Percentiles rank a stretch among this genome's conserved stretches.
phyloP scores from a whole-genome alignment of 768 basidiomycete species.

The Naematelia aurantialba region DNA sequence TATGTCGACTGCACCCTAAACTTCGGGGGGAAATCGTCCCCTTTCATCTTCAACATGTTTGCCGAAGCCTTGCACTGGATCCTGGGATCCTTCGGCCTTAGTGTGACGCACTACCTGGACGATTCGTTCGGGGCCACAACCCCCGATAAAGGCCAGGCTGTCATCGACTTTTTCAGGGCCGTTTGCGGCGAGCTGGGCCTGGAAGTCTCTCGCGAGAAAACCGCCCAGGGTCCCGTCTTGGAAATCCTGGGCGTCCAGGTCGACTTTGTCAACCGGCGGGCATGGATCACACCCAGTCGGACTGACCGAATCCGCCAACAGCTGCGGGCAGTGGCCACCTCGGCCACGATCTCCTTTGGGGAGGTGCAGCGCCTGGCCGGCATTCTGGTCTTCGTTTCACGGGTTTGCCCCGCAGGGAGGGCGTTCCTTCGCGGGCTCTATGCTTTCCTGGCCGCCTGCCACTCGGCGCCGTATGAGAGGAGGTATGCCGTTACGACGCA shows the following conservation, averaged over 20 bases:
- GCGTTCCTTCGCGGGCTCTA: conserved; percentile 46
- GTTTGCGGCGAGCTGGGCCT: not conserved
- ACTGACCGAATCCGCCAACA: too few species aligned
- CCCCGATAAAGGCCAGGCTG: not conserved
- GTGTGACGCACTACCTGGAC: conserved; percentile 13
- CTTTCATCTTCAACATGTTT: conserved; percentile 54
- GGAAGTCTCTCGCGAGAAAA: too few species aligned
- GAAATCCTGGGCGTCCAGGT: too few species aligned
- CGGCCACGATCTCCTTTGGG: not conserved
- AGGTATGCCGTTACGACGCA: too few species aligned
- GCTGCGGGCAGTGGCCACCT: too few species aligned
- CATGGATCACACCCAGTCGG: too few species aligned
- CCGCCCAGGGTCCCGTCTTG: too few species aligned
- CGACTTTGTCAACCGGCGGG: too few species aligned
- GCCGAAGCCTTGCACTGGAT: conserved; percentile 53
- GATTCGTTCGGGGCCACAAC: conserved; percentile 9
- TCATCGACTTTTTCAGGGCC: not conserved
- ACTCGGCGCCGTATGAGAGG: too few species aligned
- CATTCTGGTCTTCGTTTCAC: conserved; percentile 50
- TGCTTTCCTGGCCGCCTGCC: too few species aligned
- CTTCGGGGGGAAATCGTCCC: conserved; percentile 50
- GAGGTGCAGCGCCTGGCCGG: conserved; percentile 45
- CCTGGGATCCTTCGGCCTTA: conserved; percentile 5
- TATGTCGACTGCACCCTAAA: conserved; percentile 49
- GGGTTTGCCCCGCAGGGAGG: conserved; percentile 48